Conservation (phyloP, 768 basidiomycete genomes). For the Hypholoma fasciculare region DNA sequence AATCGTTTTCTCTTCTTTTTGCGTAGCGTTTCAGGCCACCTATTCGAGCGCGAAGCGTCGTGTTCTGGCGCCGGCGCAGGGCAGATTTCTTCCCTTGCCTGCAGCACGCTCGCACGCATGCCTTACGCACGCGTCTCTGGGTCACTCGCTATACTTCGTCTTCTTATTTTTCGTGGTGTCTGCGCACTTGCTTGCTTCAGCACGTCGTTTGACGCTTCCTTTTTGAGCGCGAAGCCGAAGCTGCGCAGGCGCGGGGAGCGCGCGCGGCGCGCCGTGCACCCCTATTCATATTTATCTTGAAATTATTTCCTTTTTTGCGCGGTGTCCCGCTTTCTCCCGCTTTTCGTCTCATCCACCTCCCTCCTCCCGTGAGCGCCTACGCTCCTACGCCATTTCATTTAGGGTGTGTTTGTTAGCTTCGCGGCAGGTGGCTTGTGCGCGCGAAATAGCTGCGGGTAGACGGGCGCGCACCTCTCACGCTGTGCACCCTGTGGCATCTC, state of each 20-base stretch:
- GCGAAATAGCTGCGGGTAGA: neutral
- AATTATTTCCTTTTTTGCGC: neutral
- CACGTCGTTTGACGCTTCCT: neutral
- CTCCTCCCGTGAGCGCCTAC: too few relatives aligned
- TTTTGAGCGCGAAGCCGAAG: neutral
- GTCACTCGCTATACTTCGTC: neutral
- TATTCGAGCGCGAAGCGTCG: too few relatives aligned
- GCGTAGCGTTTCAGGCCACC: too few relatives aligned
- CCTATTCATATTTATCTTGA: neutral
- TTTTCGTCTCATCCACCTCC: neutral
- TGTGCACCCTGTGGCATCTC: neutral
- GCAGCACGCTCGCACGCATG: too few relatives aligned
- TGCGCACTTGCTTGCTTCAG: neutral
- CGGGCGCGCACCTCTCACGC: neutral
- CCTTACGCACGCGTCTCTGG: neutral
- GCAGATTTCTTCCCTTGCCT: too few relatives aligned
- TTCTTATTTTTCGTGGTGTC: neutral
- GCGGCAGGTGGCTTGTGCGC: neutral
- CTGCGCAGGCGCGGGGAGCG: neutral
- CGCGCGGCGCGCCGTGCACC: neutral
- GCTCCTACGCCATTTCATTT: neutral
- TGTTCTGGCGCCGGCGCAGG: too few relatives aligned
- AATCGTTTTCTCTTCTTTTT: too few relatives aligned
- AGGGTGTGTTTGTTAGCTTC: neutral
- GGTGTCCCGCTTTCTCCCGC: neutral